Base-by-base conservation (phyloP, 768 basidiomycete genomes). In the Lentinus brumalis region DNA sequence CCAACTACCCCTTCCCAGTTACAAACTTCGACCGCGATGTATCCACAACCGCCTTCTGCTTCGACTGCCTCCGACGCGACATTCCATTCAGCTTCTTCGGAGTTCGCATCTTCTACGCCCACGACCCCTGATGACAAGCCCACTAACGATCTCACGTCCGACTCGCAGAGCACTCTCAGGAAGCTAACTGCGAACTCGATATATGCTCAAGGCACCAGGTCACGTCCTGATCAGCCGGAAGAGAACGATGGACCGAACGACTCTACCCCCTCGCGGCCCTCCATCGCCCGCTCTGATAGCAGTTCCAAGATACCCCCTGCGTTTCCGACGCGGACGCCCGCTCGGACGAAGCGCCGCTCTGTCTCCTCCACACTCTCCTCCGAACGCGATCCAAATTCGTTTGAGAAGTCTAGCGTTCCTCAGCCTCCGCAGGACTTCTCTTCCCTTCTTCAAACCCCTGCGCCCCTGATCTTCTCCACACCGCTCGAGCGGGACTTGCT, bases 291-390 rank as follows among this genome's bases (percentile, higher is more conserved):
- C 16, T 46, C 51, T 3, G 68, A 68, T 4, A 67, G 68, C 35
- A 65, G 39, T 46, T 31, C 67, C 29, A 73, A 68, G 56, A 68
- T 79, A 14, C 83, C 92, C 30, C 86, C 88, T 31, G 71, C 82
- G 0, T 77, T 84, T 64, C 86, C 93, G 4, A 77, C 86, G 26
- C 91, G 96, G 11, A 99, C 96, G 0, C 96, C 96, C 4, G 94
- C 89, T 4, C 86, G 96, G 11, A 98, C 96, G 2, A 99, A 99
- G 72, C 88, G 96, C 4, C 90, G 96, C 26, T 97, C 95, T 2
- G 89, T 98, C 5, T 96, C 95, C 1, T 96, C 94, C 2, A 88
- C 87, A 7, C 77, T 94, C 61, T 91, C 21, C 21, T 26, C 90
- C 35, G 86, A 89, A 53, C 69, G 53, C 18, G 63, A 52, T 6